A percentile compares a stretch with the other conserved stretches of the same genome.
Evolutionary conservation across 2,329 filamentous ascomycete genomes (phyloP).

Genomic region (Penicillium griseofulvum): DNA sequence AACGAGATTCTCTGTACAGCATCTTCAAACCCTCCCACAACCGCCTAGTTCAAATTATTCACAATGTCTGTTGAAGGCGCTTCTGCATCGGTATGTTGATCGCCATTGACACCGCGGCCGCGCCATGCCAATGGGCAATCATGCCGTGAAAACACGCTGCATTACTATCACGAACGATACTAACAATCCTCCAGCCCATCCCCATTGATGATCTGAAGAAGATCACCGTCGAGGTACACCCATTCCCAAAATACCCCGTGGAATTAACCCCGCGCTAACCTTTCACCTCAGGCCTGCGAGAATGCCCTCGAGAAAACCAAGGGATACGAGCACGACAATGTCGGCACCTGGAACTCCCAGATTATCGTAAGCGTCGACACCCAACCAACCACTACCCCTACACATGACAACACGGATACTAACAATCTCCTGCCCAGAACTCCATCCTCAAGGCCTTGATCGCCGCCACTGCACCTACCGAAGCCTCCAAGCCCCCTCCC

Average conservation of each 20-base stretch:
- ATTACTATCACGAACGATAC: background rate
- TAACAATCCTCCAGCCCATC: slow-evolving; percentile 60
- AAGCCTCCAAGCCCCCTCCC: slow-evolving; percentile 48
- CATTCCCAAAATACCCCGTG: background rate
- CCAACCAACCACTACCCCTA: background rate
- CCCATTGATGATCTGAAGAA: slow-evolving; percentile 74
- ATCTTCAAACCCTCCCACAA: background rate
- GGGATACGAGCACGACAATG: slow-evolving; percentile 83
- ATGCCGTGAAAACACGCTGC: background rate
- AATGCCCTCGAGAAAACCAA: slow-evolving; percentile 69
- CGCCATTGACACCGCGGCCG: background rate
- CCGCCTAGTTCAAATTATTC: background rate
- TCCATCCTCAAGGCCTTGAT: slow-evolving; percentile 43
- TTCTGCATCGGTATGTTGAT: slow-evolving; percentile 28
- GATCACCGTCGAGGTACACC: slow-evolving; percentile 75
- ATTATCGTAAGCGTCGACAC: slow-evolving; percentile 72
- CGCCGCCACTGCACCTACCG: slow-evolving; percentile 40
- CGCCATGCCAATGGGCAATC: slow-evolving; percentile 7
- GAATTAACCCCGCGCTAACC: slow-evolving; percentile 9
- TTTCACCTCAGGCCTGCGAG: slow-evolving; percentile 69
- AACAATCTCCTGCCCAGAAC: slow-evolving; percentile 28
- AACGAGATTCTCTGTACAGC: background rate
- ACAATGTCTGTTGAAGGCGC: slow-evolving; percentile 35
- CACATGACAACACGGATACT: background rate
- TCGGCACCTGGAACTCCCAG: slow-evolving; percentile 81